Evolutionary conservation across 1,284 basidiomycete genomes (phyloP), one percentile per base, ranked within the genome.

Genomic region (Ganoderma multipileum): DNA sequence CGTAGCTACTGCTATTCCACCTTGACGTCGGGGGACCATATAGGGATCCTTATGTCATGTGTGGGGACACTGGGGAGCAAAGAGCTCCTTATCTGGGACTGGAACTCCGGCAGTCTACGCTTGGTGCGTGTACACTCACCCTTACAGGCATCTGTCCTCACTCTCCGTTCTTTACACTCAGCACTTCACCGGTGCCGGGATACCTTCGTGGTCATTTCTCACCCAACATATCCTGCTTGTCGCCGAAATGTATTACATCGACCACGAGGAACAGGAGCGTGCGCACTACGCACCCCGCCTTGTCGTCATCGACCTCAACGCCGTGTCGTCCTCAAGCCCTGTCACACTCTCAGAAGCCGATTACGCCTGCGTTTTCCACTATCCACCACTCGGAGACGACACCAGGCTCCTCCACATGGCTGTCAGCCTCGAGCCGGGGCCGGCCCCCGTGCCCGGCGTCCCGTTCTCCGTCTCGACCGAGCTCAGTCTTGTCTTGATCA

Each of bases 401-500:
- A 74, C 80, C 20, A 72, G 76, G 28, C 68, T 75, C 0, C 70
- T 80, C 62, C 75, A 75, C 44, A 78, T 89, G 57, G 73, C 81
- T 30, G 82, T 91, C 30, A 85, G 85, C 28, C 85, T 85, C n/a
- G 89, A 91, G 73, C 88, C 89, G n/a, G 80, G 84, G 14, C 84
- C 87, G 26, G 73, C 77, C 67, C 68, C 76, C 14, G 70, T 73
- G 30, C 65, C 73, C 55, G 69, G 73, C 33, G 82, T 83, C 28
- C 89, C 90, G 0, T 91, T 90, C 77, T 80, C 81, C 60, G 79
- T 80, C 23, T 81, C 85, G 36, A 75, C 77, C 30, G 71, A 80
- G 8, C 81, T 86, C 36, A 82, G 86, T 61, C 69, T 90, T 28
- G 83, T 86, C 73, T 82, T 85, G 12, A 78, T 88, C 64, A 85